These are phyloP conservation scores for Skeletonema tropicum DNA, from an alignment of 108 stramenopile species.

Conservation along the genomic window DNA sequence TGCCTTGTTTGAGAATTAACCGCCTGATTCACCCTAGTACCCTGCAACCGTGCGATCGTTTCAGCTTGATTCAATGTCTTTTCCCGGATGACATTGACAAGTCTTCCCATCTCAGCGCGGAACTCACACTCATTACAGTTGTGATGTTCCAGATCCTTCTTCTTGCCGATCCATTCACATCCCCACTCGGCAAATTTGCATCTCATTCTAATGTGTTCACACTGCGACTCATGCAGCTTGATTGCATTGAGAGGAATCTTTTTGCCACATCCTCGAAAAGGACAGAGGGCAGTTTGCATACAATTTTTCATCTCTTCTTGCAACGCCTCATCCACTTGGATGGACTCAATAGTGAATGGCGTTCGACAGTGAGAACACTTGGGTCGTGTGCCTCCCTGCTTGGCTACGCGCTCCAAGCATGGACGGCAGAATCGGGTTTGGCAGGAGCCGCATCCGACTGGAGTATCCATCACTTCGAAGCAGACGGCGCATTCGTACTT, in stretches of 20 bases:
- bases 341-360: constrained; percentile 9
- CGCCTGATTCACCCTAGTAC: background rate
- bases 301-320: constrained; percentile 29
- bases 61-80: constrained; percentile 2
- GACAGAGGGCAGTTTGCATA: constrained; percentile 21
- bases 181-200: constrained; percentile 46
- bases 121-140: constrained; percentile 16
- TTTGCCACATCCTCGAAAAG: constrained; percentile 31
- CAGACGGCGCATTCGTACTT: constrained; percentile 53
- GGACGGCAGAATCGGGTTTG: constrained; percentile 33
- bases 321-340: constrained; percentile 16
- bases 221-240: constrained; percentile 30
- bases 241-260: constrained; percentile 6
- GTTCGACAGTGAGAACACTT: constrained; percentile 48
- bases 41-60: background rate
- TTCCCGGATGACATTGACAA: constrained; percentile 11
- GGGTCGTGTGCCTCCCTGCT: background rate
- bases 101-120: constrained; percentile 3
- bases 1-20: constrained; percentile 5
- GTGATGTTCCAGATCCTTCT: constrained; percentile 25
- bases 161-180: constrained; percentile 41
- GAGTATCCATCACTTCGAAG: constrained; percentile 45
- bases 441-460: constrained; percentile 55
- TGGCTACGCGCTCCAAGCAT: constrained; percentile 31
- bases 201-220: constrained; percentile 20